Percentiles rank a stretch among this genome's conserved stretches.
Conservation (phyloP, 148 eudicot genomes). For the Gaultheria prostrata region DNA sequence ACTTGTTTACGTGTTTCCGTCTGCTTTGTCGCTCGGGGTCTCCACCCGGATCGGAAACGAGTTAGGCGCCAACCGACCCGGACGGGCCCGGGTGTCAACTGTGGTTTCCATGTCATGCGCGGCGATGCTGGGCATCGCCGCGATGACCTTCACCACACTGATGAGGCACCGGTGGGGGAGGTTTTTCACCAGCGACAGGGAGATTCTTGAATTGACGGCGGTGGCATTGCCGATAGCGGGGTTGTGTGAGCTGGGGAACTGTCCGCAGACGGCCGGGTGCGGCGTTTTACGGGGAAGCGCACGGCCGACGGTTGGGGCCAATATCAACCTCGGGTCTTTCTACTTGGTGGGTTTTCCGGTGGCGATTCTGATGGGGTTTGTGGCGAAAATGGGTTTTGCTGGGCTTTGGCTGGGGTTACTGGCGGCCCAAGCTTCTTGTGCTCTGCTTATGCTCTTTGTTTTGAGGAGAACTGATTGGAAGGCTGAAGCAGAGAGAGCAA, state of each 20-base stretch:
- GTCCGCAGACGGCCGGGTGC: slow-evolving; percentile 91
- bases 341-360: slow-evolving; percentile 91
- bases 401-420: slow-evolving; percentile 88
- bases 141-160: slow-evolving; percentile 53
- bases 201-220: slow-evolving; percentile 58
- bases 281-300: slow-evolving; percentile 87
- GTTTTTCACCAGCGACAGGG: slow-evolving; percentile 57
- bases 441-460: slow-evolving; percentile 61
- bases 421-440: slow-evolving; percentile 82
- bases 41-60: slow-evolving; percentile 83
- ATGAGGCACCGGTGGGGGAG: slow-evolving; percentile 73
- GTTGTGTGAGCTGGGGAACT: slow-evolving; percentile 87
- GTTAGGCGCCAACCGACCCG: slow-evolving; percentile 69
- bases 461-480: slow-evolving; percentile 69
- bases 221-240: slow-evolving; percentile 79
- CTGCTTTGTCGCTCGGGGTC: slow-evolving; percentile 69
- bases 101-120: slow-evolving; percentile 56
- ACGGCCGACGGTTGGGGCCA: slow-evolving; percentile 75
- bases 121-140: slow-evolving; percentile 45
- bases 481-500: slow-evolving; percentile 54
- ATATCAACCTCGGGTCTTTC: slow-evolving; percentile 82
- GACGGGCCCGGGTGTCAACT: slow-evolving; percentile 55
- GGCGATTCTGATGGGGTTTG: slow-evolving; percentile 66
- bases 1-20: slow-evolving; percentile 75
- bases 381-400: slow-evolving; percentile 53